Percentiles rank a stretch among this genome's conserved stretches.
phyloP scores from a whole-genome alignment of 345 rosid genomes.

The Euphorbia tirucalli region DNA sequence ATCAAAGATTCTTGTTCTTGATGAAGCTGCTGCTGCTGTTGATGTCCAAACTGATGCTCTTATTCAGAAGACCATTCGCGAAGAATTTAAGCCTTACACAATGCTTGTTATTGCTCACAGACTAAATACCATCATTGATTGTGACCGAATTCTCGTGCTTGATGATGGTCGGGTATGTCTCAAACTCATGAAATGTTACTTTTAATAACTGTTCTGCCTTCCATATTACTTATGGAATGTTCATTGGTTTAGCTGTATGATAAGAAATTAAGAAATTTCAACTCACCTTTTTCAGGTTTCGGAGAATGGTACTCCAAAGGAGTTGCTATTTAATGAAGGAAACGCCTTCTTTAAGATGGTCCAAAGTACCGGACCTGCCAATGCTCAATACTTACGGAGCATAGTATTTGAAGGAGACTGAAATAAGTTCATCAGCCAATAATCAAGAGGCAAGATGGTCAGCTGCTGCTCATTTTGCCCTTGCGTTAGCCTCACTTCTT shows the following conservation, averaged over 20 bases:
- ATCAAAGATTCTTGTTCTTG: conserved; percentile 34
- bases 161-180: conserved; percentile 33
- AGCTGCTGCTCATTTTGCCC: conserved; percentile 63
- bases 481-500: conserved; percentile 67
- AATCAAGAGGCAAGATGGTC: conserved; percentile 19
- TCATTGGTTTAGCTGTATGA: not conserved
- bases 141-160: conserved; percentile 34
- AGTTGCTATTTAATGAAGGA: conserved; percentile 27
- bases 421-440: conserved; percentile 9
- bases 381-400: conserved; percentile 28
- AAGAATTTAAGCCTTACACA: conserved; percentile 31
- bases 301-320: conserved; percentile 33
- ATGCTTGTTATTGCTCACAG: conserved; percentile 36
- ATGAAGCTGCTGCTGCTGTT: conserved; percentile 38
- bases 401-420: conserved; percentile 18
- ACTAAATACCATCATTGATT: conserved; percentile 34
- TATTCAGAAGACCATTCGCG: conserved; percentile 32
- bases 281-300: conserved; percentile 16
- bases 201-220: not conserved
- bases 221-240: not conserved
- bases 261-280: not conserved
- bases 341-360: conserved; percentile 35
- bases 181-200: not conserved
- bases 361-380: conserved; percentile 35
- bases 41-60: conserved; percentile 35